Percentiles rank a stretch among this genome's conserved stretches.
These are phyloP conservation scores for Ormosia emarginata DNA, from an alignment of 306 rosid genomes.

Conservation along the genomic window DNA sequence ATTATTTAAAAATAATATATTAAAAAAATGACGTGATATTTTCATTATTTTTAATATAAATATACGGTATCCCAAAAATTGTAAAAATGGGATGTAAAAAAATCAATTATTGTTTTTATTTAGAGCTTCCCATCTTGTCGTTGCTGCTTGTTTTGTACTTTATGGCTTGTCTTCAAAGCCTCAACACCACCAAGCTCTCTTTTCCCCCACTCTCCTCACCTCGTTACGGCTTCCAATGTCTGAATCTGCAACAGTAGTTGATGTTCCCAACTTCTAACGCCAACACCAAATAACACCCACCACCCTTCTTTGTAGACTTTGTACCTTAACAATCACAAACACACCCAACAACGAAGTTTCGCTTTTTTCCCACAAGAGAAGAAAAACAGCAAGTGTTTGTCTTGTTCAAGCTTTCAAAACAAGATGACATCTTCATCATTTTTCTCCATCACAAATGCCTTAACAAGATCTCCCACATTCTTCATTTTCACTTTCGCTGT, in stretches of 20 bases:
- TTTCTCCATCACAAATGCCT: conserved; percentile 10
- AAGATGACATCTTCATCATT: conserved; percentile 23
- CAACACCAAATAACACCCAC: not conserved
- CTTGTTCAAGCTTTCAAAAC: conserved; percentile 8
- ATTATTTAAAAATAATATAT: no score
- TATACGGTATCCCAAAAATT: no score
- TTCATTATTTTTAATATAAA: no score
- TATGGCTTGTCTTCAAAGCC: conserved; percentile 6
- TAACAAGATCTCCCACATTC: conserved; percentile 38
- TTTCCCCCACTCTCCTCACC: not conserved
- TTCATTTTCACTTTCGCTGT: conserved; percentile 11
- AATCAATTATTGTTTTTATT: not conserved
- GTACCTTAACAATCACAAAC: not conserved
- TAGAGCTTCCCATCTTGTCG: conserved; percentile 26
- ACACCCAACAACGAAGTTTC: not conserved
- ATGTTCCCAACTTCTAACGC: conserved; percentile 14
- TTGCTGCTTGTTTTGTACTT: not conserved
- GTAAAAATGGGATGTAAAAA: no score
- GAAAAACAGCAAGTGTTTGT: not conserved
- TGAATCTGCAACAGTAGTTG: not conserved
- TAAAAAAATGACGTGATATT: no score
- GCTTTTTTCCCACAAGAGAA: not conserved
- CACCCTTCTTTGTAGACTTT: not conserved
- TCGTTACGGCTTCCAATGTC: not conserved
- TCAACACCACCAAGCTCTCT: not conserved